Evolutionary conservation across 1,284 basidiomycete species (phyloP), one percentile per base, ranked within the genome.

Genomic region (Tremellales sp.): DNA sequence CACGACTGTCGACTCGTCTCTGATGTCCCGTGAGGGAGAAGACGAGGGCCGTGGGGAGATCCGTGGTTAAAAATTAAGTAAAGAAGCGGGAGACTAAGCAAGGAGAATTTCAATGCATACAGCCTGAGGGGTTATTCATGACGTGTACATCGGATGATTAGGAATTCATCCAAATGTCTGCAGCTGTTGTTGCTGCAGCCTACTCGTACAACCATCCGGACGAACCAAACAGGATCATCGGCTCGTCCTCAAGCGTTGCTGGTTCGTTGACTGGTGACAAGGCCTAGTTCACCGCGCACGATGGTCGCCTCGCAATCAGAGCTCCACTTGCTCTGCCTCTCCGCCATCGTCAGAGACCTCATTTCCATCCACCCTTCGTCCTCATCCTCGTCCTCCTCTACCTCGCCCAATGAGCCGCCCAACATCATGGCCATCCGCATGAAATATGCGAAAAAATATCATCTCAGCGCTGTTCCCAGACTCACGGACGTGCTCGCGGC

Each of bases 401-500:
- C 47, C 61, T 28, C 57, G 60, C 48, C 61, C 3, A 47, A 57
- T 14, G 54, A 61, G 29, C 53, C 63, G 4, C 70, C 70, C 10
- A 93, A 91, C 9, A 77, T 99, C 47, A 97, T 95, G 65, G 82
- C 84, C 48, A 79, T 98, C 33, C 85, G 94, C 32, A 78, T 86
- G 35, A 85, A 84, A 60, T 81, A 94, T 67, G 89, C 89, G 71
- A 97, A 95, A 74, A 90, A 92, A 71, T 84, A 85, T 70, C 83
- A 82, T 9, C 87, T 84, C 63, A 83, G 84, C 43, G 87, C 87
- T 27, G 86, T 94, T 0, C 95, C 95, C 0, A 75, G 94, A 40
- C 79, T 99, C 25, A 94, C 97, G 36, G 95, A 99, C 70, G 95
- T 99, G 62, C 93, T 99, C 70, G 91, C 91, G 54, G 94, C 95